A percentile compares a stretch with the other conserved stretches of the same genome.
These are phyloP conservation scores for Exserohilum turcica DNA, from an alignment of 2,329 filamentous ascomycete genomes.

Conservation along the genomic window DNA sequence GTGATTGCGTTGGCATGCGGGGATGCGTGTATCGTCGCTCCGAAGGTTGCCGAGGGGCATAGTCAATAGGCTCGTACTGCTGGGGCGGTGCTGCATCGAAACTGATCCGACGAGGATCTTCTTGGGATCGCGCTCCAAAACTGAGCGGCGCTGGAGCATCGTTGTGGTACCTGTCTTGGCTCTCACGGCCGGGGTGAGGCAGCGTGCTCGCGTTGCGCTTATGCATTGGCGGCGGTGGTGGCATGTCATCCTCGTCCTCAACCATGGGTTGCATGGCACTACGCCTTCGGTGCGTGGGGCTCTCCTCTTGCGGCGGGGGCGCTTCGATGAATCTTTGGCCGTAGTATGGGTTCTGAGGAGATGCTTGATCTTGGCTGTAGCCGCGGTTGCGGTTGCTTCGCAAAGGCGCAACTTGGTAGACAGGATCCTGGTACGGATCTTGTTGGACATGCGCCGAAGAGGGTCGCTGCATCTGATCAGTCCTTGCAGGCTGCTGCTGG, in stretches of 20 bases:
- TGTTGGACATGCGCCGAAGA: slow-evolving; percentile 25
- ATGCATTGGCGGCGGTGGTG: slow-evolving; percentile 49
- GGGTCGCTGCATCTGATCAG: slow-evolving; percentile 15
- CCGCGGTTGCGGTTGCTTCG: slow-evolving; percentile 37
- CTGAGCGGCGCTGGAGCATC: slow-evolving; percentile 45
- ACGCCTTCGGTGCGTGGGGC: slow-evolving; percentile 53
- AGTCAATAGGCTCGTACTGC: slow-evolving; percentile 31
- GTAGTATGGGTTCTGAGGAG: slow-evolving; percentile 41
- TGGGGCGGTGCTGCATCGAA: slow-evolving; percentile 37
- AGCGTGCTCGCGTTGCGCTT: slow-evolving; percentile 42
- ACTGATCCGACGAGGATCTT: slow-evolving; percentile 28
- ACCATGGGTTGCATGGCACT: slow-evolving; percentile 65
- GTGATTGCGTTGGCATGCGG: slow-evolving; percentile 23
- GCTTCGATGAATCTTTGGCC: slow-evolving; percentile 40
- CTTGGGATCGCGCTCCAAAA: slow-evolving; percentile 32
- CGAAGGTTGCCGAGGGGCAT: slow-evolving; percentile 26
- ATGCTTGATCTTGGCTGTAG: slow-evolving; percentile 28
- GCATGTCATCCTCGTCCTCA: slow-evolving; percentile 64
- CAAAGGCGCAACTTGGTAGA: slow-evolving; percentile 44
- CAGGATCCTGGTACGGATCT: slow-evolving; percentile 35
- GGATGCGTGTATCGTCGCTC: slow-evolving; percentile 45
- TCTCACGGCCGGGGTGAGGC: slow-evolving; percentile 32
- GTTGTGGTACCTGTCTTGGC: slow-evolving; percentile 26
- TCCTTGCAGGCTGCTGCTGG: slow-evolving; percentile 23
- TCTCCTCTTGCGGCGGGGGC: slow-evolving; percentile 46